Evolutionary conservation across 2,329 filamentous ascomycete species (phyloP).

Genomic region (Fusarium floridanum): DNA sequence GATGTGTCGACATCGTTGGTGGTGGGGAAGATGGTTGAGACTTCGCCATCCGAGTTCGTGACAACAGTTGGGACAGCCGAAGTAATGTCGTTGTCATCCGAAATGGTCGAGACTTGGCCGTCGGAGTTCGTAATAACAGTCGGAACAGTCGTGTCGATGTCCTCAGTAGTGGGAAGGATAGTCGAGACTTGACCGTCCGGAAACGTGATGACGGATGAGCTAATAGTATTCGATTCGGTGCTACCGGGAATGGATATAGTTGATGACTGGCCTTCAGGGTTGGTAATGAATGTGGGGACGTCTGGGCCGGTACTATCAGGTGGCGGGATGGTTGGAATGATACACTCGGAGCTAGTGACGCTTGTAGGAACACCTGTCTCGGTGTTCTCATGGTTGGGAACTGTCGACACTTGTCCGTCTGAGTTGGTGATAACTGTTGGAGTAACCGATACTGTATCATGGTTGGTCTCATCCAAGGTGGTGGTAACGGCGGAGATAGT

Average conservation of each 20-base stretch:
- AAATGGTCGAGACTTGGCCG: neutral
- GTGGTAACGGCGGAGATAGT: neutral
- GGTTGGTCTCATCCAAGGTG: neutral
- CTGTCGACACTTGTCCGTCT: neutral
- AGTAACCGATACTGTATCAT: neutral
- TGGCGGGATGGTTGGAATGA: neutral
- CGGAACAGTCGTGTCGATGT: too few species aligned
- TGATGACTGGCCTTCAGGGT: neutral
- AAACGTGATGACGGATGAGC: neutral
- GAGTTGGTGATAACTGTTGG: neutral
- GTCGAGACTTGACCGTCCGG: neutral
- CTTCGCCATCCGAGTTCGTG: too few species aligned
- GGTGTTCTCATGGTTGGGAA: neutral
- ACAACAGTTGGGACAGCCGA: neutral
- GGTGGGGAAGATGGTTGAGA: neutral
- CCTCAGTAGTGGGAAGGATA: too few species aligned
- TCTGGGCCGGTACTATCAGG: neutral
- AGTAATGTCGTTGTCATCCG: neutral
- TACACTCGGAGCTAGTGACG: neutral
- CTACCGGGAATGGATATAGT: neutral
- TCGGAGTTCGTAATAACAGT: neutral
- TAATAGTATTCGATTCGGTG: neutral
- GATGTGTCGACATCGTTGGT: neutral
- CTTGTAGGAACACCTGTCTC: neutral
- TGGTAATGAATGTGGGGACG: neutral